phyloP scores from a whole-genome alignment of 2,329 filamentous ascomycete species.

The Penicillium sp. region DNA sequence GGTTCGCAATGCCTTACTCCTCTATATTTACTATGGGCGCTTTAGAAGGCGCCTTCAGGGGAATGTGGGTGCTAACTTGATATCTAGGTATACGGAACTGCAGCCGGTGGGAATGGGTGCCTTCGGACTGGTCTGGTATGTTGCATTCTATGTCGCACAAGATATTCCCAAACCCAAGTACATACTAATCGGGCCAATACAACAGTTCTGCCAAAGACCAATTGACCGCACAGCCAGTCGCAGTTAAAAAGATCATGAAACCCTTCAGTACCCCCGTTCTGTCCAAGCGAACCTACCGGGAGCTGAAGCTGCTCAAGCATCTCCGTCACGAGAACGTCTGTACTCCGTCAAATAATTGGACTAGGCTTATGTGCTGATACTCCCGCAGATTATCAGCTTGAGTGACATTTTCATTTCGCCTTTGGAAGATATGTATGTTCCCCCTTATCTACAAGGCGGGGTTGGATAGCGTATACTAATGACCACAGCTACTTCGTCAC shows the following conservation, averaged over 20 bases:
- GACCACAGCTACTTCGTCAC: constrained; percentile 82
- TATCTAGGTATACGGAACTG: constrained; percentile 79
- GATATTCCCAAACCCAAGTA: neutral
- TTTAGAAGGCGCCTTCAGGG: neutral
- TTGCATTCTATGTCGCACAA: constrained; percentile 10
- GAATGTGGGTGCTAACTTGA: constrained; percentile 1
- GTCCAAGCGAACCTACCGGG: constrained; percentile 93
- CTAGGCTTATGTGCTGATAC: constrained; percentile 10
- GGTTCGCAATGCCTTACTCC: constrained; percentile 47
- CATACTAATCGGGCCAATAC: constrained; percentile 13
- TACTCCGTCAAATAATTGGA: neutral
- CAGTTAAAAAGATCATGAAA: constrained; percentile 99
- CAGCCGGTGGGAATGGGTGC: constrained; percentile 99
- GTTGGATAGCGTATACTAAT: constrained; percentile 9
- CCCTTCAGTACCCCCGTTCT: constrained; percentile 98
- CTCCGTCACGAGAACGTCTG: constrained; percentile 86
- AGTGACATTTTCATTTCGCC: constrained; percentile 7
- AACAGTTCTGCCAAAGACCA: constrained; percentile 89
- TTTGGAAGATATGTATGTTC: constrained; percentile 1
- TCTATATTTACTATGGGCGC: neutral
- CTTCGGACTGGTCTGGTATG: constrained; percentile 94
- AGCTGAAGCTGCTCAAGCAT: constrained; percentile 95
- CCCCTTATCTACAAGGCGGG: constrained; percentile 33
- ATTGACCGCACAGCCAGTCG: constrained; percentile 91
- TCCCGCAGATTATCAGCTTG: constrained; percentile 50